Conservation (phyloP, 495 filamentous ascomycete species). For the Barbatosphaeria neglecta region DNA sequence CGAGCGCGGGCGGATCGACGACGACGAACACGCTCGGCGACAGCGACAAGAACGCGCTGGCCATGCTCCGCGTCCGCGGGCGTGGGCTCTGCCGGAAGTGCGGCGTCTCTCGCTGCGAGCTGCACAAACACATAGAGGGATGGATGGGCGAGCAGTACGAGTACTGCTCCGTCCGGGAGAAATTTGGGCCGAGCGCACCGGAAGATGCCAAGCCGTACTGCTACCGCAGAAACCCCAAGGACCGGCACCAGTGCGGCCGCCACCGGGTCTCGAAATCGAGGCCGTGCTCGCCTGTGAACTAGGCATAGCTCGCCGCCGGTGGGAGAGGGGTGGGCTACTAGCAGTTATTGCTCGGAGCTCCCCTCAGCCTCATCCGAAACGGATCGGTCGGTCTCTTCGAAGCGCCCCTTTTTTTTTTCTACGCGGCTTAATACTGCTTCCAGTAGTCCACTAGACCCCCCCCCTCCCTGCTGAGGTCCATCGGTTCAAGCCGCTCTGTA, state of each 20-base stretch:
- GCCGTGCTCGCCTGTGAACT: background rate
- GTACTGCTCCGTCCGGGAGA: slow-evolving; percentile 28
- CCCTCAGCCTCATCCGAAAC: too few species aligned
- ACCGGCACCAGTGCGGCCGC: slow-evolving; percentile 28
- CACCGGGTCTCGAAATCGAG: slow-evolving; percentile 6
- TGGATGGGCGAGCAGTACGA: slow-evolving; percentile 24
- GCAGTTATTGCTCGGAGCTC: too few species aligned
- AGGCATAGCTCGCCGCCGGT: too few species aligned
- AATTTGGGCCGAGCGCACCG: slow-evolving; percentile 19
- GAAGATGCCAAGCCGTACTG: slow-evolving; percentile 16
- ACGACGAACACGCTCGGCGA: slow-evolving; percentile 2
- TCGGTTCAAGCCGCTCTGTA: too few species aligned
- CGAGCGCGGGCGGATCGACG: slow-evolving; percentile 4
- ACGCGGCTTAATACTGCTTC: too few species aligned
- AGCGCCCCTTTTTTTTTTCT: too few species aligned
- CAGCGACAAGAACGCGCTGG: slow-evolving; percentile 23
- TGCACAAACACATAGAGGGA: slow-evolving; percentile 33
- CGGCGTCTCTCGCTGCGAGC: slow-evolving; percentile 38
- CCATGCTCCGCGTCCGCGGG: slow-evolving; percentile 27
- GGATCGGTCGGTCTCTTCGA: too few species aligned
- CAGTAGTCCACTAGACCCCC: too few species aligned
- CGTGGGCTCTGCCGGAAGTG: slow-evolving; percentile 41
- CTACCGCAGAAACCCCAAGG: slow-evolving; percentile 25
- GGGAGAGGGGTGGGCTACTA: too few species aligned
- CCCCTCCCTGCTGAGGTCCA: too few species aligned